Evolutionary conservation across 441 rosid genomes (phyloP), one percentile per base, ranked within the genome.

Genomic region (Metrosideros polymorpha): DNA sequence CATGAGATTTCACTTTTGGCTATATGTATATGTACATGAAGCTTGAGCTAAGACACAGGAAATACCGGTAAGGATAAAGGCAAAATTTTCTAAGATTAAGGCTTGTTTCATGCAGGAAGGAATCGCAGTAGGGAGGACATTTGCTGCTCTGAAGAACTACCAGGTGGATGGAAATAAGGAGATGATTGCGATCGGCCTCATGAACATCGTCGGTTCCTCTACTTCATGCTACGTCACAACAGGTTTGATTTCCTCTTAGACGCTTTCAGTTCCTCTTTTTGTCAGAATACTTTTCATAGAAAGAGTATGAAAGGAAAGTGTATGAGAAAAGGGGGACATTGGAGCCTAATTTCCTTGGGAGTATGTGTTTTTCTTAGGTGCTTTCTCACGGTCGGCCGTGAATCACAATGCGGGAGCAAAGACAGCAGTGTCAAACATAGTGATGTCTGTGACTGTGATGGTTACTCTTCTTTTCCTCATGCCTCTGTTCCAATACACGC

Each of bases 151-250:
- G 76, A 95, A 94, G 89, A 93, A 95, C 90, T 96, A 96, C 89
- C 93, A 94, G 89, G 95, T 95, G n/a, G 99, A 97, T 89, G 99
- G 99, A 47, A 96, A 97, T 95, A 97, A 97, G 92, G 99, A 97
- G 90, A 97, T 97, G 99, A 94, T 97, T 83, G 99, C 99, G 6
- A 94, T 96, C 84, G 99, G 99, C 61, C 75, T 95, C 56, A 97
- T 97, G 99, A 97, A 97, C 93, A 93, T 96, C 30, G 93, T 95
- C 56, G 99, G 99, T 85, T 96, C 99, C 66, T 89, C 98, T 85
- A 97, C 98, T 87, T 97, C 99, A 29, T 97, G 99, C 89, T 97
- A 96, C 75, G 92, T 97, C 39, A 97, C 99, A 42, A 93, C 96
- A 85, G 98, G 98, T 93, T 47, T 18, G 61, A 6, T 54, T 50